Conservation (phyloP, 306 rosid species). For the Cucurbita pepo region DNA sequence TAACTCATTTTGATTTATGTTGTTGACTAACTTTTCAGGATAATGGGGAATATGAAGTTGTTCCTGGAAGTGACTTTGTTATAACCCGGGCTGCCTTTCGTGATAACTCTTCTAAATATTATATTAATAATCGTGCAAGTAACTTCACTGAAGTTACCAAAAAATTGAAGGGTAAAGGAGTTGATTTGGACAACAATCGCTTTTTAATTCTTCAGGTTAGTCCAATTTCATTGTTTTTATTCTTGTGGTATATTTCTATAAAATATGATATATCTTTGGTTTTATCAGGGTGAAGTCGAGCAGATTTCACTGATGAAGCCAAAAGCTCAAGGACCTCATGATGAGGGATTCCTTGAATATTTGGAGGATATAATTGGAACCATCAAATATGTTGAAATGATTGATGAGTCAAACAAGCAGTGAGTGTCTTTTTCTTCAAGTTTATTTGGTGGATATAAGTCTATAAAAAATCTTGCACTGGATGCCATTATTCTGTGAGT, state of each 20-base stretch:
- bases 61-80: conserved; percentile 73
- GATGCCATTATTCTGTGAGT: background rate
- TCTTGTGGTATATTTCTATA: background rate
- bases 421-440: conserved; percentile 26
- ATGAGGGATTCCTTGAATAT: conserved; percentile 96
- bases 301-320: conserved; percentile 97
- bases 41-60: conserved; percentile 58
- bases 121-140: conserved; percentile 62
- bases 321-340: conserved; percentile 94
- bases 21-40: conserved; percentile 27
- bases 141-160: conserved; percentile 91
- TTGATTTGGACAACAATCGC: conserved; percentile 90
- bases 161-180: conserved; percentile 90
- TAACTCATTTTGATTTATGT: background rate
- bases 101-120: conserved; percentile 88
- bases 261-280: conserved; percentile 8
- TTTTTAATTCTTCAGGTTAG: conserved; percentile 90
- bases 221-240: background rate
- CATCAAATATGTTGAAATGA: conserved; percentile 72
- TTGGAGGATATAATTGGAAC: conserved; percentile 95
- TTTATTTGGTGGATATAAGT: background rate
- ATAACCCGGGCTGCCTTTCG: conserved; percentile 79
- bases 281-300: conserved; percentile 82
- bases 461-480: background rate
- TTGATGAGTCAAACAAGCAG: conserved; percentile 66